These are phyloP conservation scores for Fraxinus angustifolia DNA, from an alignment of 305 asterid genomes.

Conservation along the genomic window DNA sequence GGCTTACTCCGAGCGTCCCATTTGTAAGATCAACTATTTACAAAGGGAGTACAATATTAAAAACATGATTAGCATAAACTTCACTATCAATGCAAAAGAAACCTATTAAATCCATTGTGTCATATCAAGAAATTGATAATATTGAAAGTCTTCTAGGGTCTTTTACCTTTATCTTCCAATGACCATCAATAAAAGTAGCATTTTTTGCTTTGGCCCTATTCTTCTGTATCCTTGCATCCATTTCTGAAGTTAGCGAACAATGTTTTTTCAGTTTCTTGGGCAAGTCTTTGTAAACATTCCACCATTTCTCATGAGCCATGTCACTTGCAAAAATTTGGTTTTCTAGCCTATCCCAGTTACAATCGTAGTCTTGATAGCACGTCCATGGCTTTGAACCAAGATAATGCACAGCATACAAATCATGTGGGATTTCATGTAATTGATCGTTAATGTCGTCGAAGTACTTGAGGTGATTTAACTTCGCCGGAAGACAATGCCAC, in stretches of 20 bases:
- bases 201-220: slow-evolving; percentile 37
- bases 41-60: neutral
- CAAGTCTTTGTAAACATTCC: slow-evolving; percentile 56
- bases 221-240: slow-evolving; percentile 38
- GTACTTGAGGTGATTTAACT: slow-evolving; percentile 42
- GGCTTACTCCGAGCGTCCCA: neutral
- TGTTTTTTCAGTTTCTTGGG: slow-evolving; percentile 33
- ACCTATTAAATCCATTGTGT: neutral
- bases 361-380: slow-evolving; percentile 79
- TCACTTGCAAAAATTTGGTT: slow-evolving; percentile 54
- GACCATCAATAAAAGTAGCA: slow-evolving; percentile 46
- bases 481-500: slow-evolving; percentile 72
- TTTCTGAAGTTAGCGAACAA: slow-evolving; percentile 45
- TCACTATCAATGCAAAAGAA: neutral
- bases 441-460: slow-evolving; percentile 16
- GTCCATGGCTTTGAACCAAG: slow-evolving; percentile 82
- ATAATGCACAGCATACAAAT: slow-evolving; percentile 53
- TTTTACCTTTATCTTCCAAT: slow-evolving; percentile 57
- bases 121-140: neutral
- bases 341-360: slow-evolving; percentile 58
- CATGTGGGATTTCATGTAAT: neutral
- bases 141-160: slow-evolving; percentile 40
- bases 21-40: neutral
- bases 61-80: neutral
- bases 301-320: slow-evolving; percentile 61